These are phyloP conservation scores for Lactuca sativa DNA, from an alignment of 129 eudicot species.

Conservation along the genomic window DNA sequence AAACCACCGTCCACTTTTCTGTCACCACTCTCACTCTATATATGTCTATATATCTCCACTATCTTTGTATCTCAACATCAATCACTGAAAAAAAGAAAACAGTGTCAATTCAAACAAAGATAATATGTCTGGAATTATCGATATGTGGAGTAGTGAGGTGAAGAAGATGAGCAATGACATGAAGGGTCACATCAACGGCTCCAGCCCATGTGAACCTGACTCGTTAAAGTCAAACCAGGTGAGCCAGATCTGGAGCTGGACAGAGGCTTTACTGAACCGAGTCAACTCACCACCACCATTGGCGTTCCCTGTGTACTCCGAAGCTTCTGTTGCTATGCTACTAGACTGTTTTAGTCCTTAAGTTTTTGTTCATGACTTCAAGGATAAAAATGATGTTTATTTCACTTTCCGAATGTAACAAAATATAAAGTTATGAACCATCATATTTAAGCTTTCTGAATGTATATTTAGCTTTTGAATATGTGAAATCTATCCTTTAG, in stretches of 20 bases:
- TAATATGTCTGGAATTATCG: conserved; percentile 36
- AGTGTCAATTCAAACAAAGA: background rate
- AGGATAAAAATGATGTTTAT: no score
- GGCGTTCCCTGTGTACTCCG: conserved; percentile 15
- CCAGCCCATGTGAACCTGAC: conserved; percentile 3
- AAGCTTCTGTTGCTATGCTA: conserved; percentile 38
- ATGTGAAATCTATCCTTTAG: no score
- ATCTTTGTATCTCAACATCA: conserved; percentile 11
- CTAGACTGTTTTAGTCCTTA: conserved; percentile 36
- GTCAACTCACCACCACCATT: conserved; percentile 13
- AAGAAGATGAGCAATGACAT: conserved; percentile 21
- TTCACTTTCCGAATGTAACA: no score
- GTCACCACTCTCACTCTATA: background rate
- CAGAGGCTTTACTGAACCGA: conserved; percentile 19
- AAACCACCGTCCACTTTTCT: background rate
- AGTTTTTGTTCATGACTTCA: background rate
- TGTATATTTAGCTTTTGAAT: no score
- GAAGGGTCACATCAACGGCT: conserved; percentile 1
- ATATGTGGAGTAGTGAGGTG: conserved; percentile 40
- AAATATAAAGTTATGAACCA: no score
- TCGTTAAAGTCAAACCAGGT: background rate
- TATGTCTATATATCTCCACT: background rate
- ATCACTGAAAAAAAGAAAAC: no score
- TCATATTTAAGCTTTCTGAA: no score
- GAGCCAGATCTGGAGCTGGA: conserved; percentile 1